Conservation (phyloP, 2,329 filamentous ascomycete genomes). For the Endocalyx cinctus region DNA sequence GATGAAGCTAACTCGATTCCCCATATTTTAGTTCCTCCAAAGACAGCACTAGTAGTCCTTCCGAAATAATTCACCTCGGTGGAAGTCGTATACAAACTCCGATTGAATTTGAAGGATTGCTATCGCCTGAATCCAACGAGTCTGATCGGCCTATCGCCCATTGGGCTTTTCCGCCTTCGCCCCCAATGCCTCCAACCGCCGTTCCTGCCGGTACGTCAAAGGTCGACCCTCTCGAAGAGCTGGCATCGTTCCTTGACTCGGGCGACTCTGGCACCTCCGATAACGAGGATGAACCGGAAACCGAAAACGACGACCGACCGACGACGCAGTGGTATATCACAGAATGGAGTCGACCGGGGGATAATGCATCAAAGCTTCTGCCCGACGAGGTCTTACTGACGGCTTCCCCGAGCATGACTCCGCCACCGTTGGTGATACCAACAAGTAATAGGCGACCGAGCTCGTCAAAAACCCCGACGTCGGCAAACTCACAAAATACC, state of each 20-base stretch:
- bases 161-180: conserved; percentile 13
- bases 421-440: neutral
- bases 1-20: conserved; percentile 5
- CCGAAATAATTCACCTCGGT: conserved; percentile 19
- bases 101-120: conserved; percentile 8
- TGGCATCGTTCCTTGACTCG: too few relatives aligned
- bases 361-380: neutral
- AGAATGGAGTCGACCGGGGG: conserved; percentile 1
- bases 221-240: too few relatives aligned
- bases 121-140: conserved; percentile 6
- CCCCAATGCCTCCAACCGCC: too few relatives aligned
- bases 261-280: neutral
- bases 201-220: too few relatives aligned
- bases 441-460: too few relatives aligned
- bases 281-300: conserved; percentile 4
- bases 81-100: conserved; percentile 14
- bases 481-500: too few relatives aligned
- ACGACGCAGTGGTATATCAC: conserved; percentile 3
- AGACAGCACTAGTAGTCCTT: conserved; percentile 8
- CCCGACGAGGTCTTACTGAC: neutral
- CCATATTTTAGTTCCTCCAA: conserved; percentile 5
- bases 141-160: conserved; percentile 9
- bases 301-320: conserved; percentile 3
- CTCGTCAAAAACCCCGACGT: too few relatives aligned
- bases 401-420: neutral